phyloP scores from a whole-genome alignment of 2,329 filamentous ascomycete genomes.

The Claviceps africana region DNA sequence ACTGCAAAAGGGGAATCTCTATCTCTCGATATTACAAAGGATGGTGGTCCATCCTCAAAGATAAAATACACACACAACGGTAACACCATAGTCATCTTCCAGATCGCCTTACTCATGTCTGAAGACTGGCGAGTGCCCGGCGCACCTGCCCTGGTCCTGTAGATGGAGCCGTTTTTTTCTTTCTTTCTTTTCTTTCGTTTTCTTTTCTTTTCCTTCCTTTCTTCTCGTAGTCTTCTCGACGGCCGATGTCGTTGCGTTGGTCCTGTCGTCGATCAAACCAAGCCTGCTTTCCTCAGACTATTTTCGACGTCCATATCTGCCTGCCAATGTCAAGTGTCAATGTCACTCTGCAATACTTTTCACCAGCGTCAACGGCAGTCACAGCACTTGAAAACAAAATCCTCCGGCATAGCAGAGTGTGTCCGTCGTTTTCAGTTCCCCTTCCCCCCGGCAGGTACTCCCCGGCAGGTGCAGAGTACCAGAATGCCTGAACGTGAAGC shows the following conservation, averaged over 20 bases:
- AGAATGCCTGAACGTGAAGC: background rate
- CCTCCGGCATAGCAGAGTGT: background rate
- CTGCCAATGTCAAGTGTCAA: conserved; percentile 18
- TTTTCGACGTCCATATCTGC: conserved; percentile 13
- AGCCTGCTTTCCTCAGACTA: conserved; percentile 16
- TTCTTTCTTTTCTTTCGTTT: background rate
- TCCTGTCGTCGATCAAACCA: conserved; percentile 11
- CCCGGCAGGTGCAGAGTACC: background rate
- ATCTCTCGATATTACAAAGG: conserved; percentile 28
- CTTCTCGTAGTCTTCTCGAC: conserved; percentile 18
- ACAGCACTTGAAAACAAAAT: background rate
- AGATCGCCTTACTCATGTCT: conserved; percentile 9
- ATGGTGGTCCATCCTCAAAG: conserved; percentile 32
- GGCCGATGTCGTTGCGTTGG: conserved; percentile 14
- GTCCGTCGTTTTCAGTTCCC: background rate
- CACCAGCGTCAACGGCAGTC: conserved; percentile 1
- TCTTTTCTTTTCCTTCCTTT: background rate
- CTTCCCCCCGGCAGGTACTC: background rate
- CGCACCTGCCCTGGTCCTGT: conserved; percentile 13
- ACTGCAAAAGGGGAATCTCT: background rate
- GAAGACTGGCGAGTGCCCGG: background rate
- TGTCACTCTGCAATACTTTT: conserved; percentile 13
- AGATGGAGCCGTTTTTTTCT: background rate
- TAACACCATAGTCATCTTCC: conserved; percentile 15
- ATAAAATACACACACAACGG: conserved; percentile 22